Percentiles rank a stretch among this genome's conserved stretches.
These are phyloP conservation scores for Clitopilus passeckerianus DNA, from an alignment of 768 basidiomycete genomes.

Conservation along the genomic window DNA sequence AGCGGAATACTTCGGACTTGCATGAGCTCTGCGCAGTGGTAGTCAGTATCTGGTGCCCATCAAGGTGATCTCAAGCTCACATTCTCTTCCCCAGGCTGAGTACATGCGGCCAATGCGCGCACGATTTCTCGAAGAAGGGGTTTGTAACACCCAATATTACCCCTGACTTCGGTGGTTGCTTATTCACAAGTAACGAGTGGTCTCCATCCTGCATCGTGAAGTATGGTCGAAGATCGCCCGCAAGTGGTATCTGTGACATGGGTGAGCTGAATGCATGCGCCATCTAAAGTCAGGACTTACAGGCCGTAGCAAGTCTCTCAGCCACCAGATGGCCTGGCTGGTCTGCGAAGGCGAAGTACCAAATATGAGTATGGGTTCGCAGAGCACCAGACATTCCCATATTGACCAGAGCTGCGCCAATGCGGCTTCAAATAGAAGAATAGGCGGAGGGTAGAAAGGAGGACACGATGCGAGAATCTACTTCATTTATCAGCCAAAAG, in stretches of 20 bases:
- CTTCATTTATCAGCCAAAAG: not conserved
- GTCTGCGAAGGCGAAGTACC: constrained; percentile 75
- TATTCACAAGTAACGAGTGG: constrained; percentile 68
- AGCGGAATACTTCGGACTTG: constrained; percentile 11
- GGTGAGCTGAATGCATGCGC: not conserved
- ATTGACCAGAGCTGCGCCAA: constrained; percentile 72
- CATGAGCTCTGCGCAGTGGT: not conserved
- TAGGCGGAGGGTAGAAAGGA: constrained; percentile 51
- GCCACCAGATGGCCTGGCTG: constrained; percentile 89
- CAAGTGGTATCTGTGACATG: constrained; percentile 68
- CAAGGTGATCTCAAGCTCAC: constrained; percentile 25
- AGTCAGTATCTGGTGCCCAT: not conserved
- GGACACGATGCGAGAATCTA: constrained; percentile 69
- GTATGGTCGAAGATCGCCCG: constrained; percentile 87
- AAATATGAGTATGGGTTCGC: constrained; percentile 86
- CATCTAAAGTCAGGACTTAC: constrained; percentile 28
- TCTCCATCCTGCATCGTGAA: constrained; percentile 97
- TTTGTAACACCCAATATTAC: constrained; percentile 84
- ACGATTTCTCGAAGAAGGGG: constrained; percentile 77
- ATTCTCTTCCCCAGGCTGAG: constrained; percentile 56
- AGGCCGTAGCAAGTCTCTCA: constrained; percentile 82
- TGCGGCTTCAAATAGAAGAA: constrained; percentile 59
- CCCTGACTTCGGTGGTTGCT: constrained; percentile 74
- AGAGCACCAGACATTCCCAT: constrained; percentile 92
- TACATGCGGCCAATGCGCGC: constrained; percentile 83